phyloP scores from a whole-genome alignment of 345 rosid species.

The Physaria fendleri region DNA sequence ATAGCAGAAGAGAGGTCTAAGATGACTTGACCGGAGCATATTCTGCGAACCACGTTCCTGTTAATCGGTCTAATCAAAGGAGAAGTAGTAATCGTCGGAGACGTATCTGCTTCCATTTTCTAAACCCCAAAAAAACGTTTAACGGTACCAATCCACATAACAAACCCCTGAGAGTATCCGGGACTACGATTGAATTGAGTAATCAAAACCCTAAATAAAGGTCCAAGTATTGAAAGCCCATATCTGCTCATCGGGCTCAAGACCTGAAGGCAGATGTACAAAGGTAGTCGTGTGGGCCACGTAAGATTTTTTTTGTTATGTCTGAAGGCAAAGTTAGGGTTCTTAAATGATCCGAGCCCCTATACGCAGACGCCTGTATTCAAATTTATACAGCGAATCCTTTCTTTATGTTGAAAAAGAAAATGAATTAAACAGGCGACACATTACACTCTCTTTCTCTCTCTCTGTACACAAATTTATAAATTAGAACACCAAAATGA shows the following conservation, averaged over 20 bases:
- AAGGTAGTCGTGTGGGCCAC: not conserved
- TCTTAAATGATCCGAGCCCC: constrained; percentile 14
- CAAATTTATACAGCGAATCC: constrained; percentile 31
- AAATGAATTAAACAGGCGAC: constrained; percentile 28
- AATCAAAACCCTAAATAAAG: too few relatives aligned
- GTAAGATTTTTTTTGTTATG: not conserved
- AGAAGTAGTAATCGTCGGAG: constrained; percentile 23
- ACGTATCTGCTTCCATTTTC: constrained; percentile 33
- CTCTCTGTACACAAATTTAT: constrained; percentile 30
- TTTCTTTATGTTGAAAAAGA: constrained; percentile 20
- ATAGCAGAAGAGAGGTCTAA: constrained; percentile 89
- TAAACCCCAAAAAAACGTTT: constrained; percentile 6
- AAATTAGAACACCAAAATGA: constrained; percentile 25
- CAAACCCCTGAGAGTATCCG: too few relatives aligned
- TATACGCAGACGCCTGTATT: constrained; percentile 17
- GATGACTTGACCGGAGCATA: constrained; percentile 91
- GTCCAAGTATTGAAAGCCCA: not conserved
- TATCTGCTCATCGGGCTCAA: not conserved
- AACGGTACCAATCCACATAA: too few relatives aligned
- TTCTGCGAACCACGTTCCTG: constrained; percentile 68
- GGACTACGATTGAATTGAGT: too few relatives aligned
- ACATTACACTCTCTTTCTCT: constrained; percentile 16
- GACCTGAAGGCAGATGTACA: not conserved
- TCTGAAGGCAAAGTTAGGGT: not conserved
- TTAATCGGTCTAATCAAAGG: constrained; percentile 61